Evolutionary conservation across 345 rosid species (phyloP), one percentile per base, ranked within the genome.

Genomic region (Cardamine chenopodiifolia): DNA sequence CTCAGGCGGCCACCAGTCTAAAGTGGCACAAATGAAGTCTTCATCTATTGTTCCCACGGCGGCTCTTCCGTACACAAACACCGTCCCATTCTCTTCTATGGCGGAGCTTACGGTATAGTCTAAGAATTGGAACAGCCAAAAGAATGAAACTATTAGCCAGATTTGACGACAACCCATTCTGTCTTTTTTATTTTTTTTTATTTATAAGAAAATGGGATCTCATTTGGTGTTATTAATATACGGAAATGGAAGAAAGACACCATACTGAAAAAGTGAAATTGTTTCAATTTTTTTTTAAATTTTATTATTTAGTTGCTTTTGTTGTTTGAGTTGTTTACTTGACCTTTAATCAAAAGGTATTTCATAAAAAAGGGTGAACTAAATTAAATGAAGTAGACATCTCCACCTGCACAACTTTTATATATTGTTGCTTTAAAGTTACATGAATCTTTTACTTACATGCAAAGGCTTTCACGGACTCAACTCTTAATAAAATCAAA

Each of bases 1-100:
- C 83, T 92, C 86, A 45, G 98, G 96, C 53, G 99, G 97, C 99
- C 98, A 95, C 99, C 99, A 95, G 71, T 95, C 99, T 74, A 95
- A 70, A 52, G 97, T 95, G 61, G 98, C 98, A 65, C 99, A 92
- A 58, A 95, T 76, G 76, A 89, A 95, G 83, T 92, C 92, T 35
- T 90, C 91, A 60, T 92, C 99, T 58, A 78, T 83, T 77, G 47
- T 80, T 55, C 86, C 99, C 76, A 89, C 87, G 82, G 86, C 80
- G 61, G 74, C 53, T 45, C 65, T 82, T 44, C 90, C 89, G 62
- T 88, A 82, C 45, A 93, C 78, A 22, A 63, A 82, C 60, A 89
- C 87, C 40, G 80, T 83, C 23, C 88, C 93, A 82, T 58, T 83
- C 17, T 54, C 79, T 73, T 56, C 72, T 11, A 44, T 82, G 70